These are phyloP conservation scores for Colletotrichum cuscutae DNA, from an alignment of 2,329 filamentous ascomycete genomes.

Conservation along the genomic window DNA sequence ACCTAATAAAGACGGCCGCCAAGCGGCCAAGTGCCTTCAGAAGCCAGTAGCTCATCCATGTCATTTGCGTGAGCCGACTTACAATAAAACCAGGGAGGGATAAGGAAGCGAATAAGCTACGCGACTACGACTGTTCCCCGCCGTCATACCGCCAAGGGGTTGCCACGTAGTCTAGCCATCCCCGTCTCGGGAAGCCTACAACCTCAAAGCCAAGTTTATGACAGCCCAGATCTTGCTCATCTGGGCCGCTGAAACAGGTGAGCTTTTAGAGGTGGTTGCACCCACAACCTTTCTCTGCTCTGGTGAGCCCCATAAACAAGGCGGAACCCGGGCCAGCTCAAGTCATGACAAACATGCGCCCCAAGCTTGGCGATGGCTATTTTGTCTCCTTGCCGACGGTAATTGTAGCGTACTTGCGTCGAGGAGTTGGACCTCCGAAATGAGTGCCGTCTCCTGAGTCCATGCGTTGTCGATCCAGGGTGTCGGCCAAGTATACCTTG, in stretches of 20 bases:
- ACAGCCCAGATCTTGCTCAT: background rate
- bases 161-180: slow-evolving; percentile 27
- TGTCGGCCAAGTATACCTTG: background rate
- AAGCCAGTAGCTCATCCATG: background rate
- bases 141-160: slow-evolving; percentile 7
- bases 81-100: slow-evolving; percentile 13
- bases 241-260: slow-evolving; percentile 17
- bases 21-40: slow-evolving; percentile 1
- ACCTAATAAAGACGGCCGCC: slow-evolving; percentile 18
- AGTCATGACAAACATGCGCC: slow-evolving; percentile 7
- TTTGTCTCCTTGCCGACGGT: background rate
- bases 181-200: slow-evolving; percentile 9
- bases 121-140: background rate
- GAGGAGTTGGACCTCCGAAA: background rate
- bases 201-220: background rate
- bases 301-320: background rate
- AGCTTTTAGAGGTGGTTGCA: background rate
- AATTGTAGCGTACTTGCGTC: background rate
- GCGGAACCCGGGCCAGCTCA: background rate
- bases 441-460: background rate
- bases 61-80: slow-evolving; percentile 7
- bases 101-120: background rate
- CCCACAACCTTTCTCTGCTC: background rate
- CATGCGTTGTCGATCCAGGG: background rate
- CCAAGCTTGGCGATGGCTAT: slow-evolving; percentile 15